Evolutionary conservation across 257 asterid genomes (phyloP), one percentile per base, ranked within the genome.

Genomic region (Solanum commersonii): DNA sequence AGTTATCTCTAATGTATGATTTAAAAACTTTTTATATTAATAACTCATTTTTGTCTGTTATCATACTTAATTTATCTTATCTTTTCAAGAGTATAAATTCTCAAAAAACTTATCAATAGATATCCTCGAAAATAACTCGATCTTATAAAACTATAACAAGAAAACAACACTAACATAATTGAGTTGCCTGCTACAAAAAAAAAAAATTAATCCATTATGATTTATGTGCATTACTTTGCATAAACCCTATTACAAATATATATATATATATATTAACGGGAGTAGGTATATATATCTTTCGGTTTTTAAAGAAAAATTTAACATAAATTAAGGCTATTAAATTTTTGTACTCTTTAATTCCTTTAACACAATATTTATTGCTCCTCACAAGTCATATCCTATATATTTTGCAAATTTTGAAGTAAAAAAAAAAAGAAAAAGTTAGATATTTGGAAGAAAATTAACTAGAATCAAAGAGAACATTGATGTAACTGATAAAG

Each of bases 401-500:
- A 63, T 63, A n/a, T 23, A 63, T 63, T 23, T 63, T 3, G 29
- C 71, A 23, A 63, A 10, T 23, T 10, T 1, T 63, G n/a, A 20
- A 20, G 2, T 4, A 10, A n/a, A n/a, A 63, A 3, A 3, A 22
- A 8, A 2, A 22, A 59, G 22, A 22, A 60, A 1, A n/a, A n/a
- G n/a, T n/a, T 59, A 1, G 0, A 60, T 60, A 60, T 23, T 9
- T 2, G 2, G 0, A 60, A 60, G 68, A 60, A 59, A 60, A 9
- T 60, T 9, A 60, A 22, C 5, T 9, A 9, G 5, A 22, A 22
- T 60, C 0, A 0, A 22, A 22, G 6, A 0, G 0, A 60, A 3
- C 0, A 1, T 3, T 22, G 1, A 8, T 1, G 0, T 60, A 9
- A 22, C 5, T 3, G 25, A 2, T 22, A 22, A 3, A 8, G 0